A percentile compares a stretch with the other conserved stretches of the same genome.
These are phyloP conservation scores for Lasiosphaeria ovina DNA, from an alignment of 495 filamentous ascomycete species.

Conservation along the genomic window DNA sequence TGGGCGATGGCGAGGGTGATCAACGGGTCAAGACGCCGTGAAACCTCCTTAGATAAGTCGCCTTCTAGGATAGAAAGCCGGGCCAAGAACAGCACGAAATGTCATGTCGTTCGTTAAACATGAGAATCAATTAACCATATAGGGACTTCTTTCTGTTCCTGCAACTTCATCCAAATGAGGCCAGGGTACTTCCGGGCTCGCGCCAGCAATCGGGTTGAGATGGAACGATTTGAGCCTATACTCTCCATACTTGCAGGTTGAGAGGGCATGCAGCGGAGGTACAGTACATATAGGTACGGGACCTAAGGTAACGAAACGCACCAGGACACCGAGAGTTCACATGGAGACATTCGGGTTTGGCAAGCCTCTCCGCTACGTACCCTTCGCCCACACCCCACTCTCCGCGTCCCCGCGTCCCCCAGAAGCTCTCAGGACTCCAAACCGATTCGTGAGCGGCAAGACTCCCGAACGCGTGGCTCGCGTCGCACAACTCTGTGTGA, in stretches of 20 bases:
- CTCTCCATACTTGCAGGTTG: neutral
- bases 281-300: too few species aligned
- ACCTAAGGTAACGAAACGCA: too few species aligned
- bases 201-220: neutral
- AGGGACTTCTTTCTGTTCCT: slow-evolving; percentile 4
- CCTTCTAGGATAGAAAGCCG: too few species aligned
- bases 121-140: slow-evolving; percentile 9
- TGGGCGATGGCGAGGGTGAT: too few species aligned
- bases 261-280: neutral
- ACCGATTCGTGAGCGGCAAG: neutral
- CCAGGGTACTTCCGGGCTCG: slow-evolving; percentile 18
- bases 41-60: too few species aligned
- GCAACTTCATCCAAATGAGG: slow-evolving; percentile 25
- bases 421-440: neutral
- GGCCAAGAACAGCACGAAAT: too few species aligned
- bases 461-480: slow-evolving; percentile 8
- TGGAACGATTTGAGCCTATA: slow-evolving; percentile 2
- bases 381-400: neutral
- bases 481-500: slow-evolving; percentile 10
- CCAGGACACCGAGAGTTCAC: too few species aligned
- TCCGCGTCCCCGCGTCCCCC: neutral
- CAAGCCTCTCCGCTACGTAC: neutral
- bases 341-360: too few species aligned
- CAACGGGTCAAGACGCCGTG: too few species aligned
- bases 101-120: too few species aligned